A percentile compares a stretch with the other conserved stretches of the same genome.
Evolutionary conservation across 129 eudicot species (phyloP).

Genomic region (Arctium minus): DNA sequence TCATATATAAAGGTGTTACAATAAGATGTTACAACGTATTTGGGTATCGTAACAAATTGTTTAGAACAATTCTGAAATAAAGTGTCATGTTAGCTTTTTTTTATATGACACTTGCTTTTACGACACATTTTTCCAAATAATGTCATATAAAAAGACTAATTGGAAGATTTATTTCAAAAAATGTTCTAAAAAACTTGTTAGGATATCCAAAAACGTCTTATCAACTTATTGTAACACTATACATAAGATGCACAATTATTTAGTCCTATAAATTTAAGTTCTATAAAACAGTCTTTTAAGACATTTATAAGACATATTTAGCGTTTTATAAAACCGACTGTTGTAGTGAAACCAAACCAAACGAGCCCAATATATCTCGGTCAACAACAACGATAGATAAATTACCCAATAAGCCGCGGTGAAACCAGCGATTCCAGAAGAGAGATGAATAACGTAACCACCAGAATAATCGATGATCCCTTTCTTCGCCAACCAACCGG

Average conservation of each 20-base stretch:
- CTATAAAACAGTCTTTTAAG: too few species aligned
- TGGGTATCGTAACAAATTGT: background rate
- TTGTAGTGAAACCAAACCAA: background rate
- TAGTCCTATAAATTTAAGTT: too few species aligned
- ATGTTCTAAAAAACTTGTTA: background rate
- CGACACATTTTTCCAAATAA: too few species aligned
- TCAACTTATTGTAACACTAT: background rate
- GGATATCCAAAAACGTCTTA: background rate
- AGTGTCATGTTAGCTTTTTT: background rate
- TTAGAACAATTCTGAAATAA: background rate
- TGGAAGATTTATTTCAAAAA: too few species aligned
- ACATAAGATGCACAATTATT: background rate
- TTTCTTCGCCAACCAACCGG: conserved; percentile 54
- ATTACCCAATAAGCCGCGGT: conserved; percentile 80
- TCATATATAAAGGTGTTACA: background rate
- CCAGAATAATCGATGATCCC: conserved; percentile 82
- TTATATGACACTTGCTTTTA: too few species aligned
- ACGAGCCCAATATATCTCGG: background rate
- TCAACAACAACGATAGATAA: background rate
- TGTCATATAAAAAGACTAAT: background rate
- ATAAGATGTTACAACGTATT: background rate
- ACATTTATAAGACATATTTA: too few species aligned
- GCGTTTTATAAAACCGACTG: too few species aligned
- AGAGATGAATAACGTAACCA: conserved; percentile 75
- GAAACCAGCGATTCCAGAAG: conserved; percentile 81